Conservation (phyloP, 225 moss, liverwort and hornwort species). For the Sphagnum contortum region DNA sequence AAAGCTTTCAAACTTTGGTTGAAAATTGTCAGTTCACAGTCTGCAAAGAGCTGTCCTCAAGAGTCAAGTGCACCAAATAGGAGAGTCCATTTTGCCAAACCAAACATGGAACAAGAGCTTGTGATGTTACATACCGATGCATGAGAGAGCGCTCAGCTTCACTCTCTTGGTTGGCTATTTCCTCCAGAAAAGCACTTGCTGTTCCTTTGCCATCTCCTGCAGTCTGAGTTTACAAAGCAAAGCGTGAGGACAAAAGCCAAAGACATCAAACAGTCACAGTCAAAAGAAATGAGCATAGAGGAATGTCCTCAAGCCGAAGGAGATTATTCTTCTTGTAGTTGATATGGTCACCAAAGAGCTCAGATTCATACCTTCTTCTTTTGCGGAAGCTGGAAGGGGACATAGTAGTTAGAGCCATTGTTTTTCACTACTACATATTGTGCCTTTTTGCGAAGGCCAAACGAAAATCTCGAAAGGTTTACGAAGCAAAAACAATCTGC, state of each 20-base stretch:
- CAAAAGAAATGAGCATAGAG: neutral
- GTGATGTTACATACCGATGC: conserved; percentile 53
- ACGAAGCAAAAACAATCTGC: no score
- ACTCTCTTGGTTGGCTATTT: conserved; percentile 78
- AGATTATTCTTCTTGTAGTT: neutral
- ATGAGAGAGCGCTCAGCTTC: conserved; percentile 94
- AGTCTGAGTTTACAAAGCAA: conserved; percentile 23
- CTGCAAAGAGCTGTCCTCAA: no score
- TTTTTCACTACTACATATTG: no score
- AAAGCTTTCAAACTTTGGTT: no score
- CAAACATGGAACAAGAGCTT: no score
- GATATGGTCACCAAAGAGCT: no score
- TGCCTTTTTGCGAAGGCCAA: no score
- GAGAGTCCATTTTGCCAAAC: no score
- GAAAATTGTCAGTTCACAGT: no score
- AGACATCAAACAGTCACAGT: neutral
- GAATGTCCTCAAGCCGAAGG: neutral
- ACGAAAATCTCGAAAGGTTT: no score
- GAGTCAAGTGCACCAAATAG: no score
- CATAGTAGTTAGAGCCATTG: conserved; percentile 79
- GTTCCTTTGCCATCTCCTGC: conserved; percentile 72
- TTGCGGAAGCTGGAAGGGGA: conserved; percentile 40
- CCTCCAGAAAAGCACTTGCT: conserved; percentile 69
- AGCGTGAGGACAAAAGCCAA: neutral
- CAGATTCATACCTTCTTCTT: conserved; percentile 15